phyloP scores from a whole-genome alignment of 805 yeast genomes.

The Candida cerambycidarum region DNA sequence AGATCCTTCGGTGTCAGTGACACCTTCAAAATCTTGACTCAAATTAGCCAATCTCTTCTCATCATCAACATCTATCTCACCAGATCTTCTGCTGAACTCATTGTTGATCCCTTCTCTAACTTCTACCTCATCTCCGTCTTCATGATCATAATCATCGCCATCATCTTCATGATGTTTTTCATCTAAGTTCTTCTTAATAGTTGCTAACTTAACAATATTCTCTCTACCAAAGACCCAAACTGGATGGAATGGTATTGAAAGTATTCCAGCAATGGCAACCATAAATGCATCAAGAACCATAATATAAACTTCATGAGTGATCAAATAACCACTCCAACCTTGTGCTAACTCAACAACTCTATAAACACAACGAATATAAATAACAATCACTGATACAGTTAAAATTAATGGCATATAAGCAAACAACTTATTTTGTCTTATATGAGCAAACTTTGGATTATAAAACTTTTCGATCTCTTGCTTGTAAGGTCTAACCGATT shows the following conservation, averaged over 20 bases:
- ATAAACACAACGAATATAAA: conserved; percentile 38
- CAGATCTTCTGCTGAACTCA: no score
- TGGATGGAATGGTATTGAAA: conserved; percentile 42
- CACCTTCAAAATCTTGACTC: no score
- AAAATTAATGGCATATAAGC: conserved; percentile 35
- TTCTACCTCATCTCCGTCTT: not conserved
- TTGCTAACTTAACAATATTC: conserved; percentile 26
- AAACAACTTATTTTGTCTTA: conserved; percentile 28
- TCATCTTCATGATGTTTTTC: conserved; percentile 11
- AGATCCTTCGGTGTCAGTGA: no score
- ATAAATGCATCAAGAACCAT: conserved; percentile 40
- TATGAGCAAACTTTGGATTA: conserved; percentile 23
- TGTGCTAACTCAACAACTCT: conserved; percentile 41
- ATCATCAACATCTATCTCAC: no score
- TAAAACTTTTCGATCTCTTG: conserved; percentile 28
- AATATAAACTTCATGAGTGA: conserved; percentile 35
- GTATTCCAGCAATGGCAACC: conserved; percentile 36
- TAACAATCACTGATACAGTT: conserved; percentile 29
- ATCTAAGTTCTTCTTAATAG: conserved; percentile 27
- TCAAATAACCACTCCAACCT: conserved; percentile 38
- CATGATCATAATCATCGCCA: not conserved
- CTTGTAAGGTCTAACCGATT: conserved; percentile 23
- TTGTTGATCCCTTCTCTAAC: not conserved
- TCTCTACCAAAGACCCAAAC: conserved; percentile 32
- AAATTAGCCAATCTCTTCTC: no score